phyloP scores from a whole-genome alignment of 2,329 filamentous ascomycete species.

The Aquanectria penicillioides region DNA sequence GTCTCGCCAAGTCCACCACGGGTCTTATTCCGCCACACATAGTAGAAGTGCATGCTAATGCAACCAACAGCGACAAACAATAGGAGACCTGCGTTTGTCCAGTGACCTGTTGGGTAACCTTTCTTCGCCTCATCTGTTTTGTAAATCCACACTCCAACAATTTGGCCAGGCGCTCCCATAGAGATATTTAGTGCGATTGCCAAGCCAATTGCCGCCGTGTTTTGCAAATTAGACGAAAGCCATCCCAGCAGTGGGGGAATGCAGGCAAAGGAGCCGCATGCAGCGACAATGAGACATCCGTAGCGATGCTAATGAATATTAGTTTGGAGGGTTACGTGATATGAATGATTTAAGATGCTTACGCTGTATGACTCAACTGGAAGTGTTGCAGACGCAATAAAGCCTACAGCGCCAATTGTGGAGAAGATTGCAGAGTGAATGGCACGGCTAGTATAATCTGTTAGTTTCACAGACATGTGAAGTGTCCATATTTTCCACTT shows the following conservation, averaged over 20 bases:
- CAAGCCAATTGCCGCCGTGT: slow-evolving; percentile 69
- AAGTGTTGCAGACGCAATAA: slow-evolving; percentile 70
- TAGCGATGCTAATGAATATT: slow-evolving; percentile 56
- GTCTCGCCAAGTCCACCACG: slow-evolving; percentile 22
- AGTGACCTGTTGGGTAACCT: slow-evolving; percentile 76
- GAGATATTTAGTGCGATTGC: slow-evolving; percentile 75
- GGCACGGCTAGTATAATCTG: slow-evolving; percentile 41
- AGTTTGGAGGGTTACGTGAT: slow-evolving; percentile 7
- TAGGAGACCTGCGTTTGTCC: slow-evolving; percentile 68
- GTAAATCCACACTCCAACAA: slow-evolving; percentile 78
- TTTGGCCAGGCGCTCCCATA: slow-evolving; percentile 72
- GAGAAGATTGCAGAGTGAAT: slow-evolving; percentile 53
- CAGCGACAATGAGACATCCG: slow-evolving; percentile 72
- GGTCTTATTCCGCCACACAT: slow-evolving; percentile 56
- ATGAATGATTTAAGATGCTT: slow-evolving; percentile 23
- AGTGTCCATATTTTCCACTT: neutral
- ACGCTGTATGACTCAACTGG: slow-evolving; percentile 62
- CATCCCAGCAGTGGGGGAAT: slow-evolving; percentile 74
- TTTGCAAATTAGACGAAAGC: slow-evolving; percentile 72
- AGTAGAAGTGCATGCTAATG: slow-evolving; percentile 62
- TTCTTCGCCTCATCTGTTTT: slow-evolving; percentile 65
- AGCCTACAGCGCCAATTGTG: slow-evolving; percentile 56
- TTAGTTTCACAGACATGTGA: accelerated
- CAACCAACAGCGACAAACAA: slow-evolving; percentile 67
- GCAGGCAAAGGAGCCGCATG: slow-evolving; percentile 71